Base-by-base conservation (phyloP, 495 filamentous ascomycete genomes). In the Paragyromitra xinjiangensis region DNA sequence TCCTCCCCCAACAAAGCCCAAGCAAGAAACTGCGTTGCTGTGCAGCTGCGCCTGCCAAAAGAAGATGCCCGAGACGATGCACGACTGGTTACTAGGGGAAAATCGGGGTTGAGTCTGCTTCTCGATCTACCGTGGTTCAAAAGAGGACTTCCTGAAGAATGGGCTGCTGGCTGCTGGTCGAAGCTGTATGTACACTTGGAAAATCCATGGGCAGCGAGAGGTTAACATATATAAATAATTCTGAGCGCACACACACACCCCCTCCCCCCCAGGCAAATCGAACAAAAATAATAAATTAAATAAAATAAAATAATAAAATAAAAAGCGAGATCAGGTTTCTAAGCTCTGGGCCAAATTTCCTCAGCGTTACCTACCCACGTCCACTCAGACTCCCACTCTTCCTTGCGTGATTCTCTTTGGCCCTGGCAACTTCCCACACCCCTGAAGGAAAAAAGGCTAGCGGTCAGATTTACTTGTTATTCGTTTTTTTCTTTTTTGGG, bases 21-120 rank as follows among this genome's bases (percentile, higher is more conserved):
- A 39, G 39, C 68, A 42, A 64, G 53, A 29, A 64, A 42, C 59
- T 77, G 69, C 58, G 58, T 71, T 64, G 73, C 40, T 72, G 61
- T 71, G 73, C 69, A 65, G 74, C 61, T 53, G 71, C 71, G 51
- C 51, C 62, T 77, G 69, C 74, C 74, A 56, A 77, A 77, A 77
- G 74, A 58, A 77, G 74, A 77, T 77, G 69, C 69, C 74, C 69
- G 69, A 77, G 74, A 77, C 74, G 74, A 73, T 73, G 74, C 74
- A 73, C 45, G 26, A 77, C 40, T 77, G 68, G 74, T 62, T 59
- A 56, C 69, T 77, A 77, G 74, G 68, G 69, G 74, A 77, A 64
- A 77, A 77, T 77, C 74, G 69, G 74, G 65, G 74, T 62, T 61
- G 37, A 56, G 58, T 50, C 59, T 59, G 12, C 59, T 73, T 73